Percentiles rank a stretch among this genome's conserved stretches.
These are phyloP conservation scores for Beauveria varroae DNA, from an alignment of 2,329 filamentous ascomycete species.

Conservation along the genomic window DNA sequence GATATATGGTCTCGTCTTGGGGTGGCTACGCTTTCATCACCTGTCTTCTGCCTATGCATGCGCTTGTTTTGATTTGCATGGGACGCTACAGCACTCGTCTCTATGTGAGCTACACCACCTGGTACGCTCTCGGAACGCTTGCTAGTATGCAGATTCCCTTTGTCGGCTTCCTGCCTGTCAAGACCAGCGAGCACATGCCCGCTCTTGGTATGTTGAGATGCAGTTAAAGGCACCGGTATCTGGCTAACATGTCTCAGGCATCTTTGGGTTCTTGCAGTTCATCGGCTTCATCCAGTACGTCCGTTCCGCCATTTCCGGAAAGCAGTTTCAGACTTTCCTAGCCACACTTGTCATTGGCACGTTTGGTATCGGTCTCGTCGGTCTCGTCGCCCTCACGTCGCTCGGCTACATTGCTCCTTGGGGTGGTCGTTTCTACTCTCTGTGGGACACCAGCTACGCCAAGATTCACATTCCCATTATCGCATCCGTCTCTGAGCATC, in stretches of 20 bases:
- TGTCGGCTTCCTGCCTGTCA: constrained; percentile 92
- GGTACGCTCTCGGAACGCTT: constrained; percentile 92
- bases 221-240: not conserved
- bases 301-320: constrained; percentile 77
- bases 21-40: constrained; percentile 99
- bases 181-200: constrained; percentile 98
- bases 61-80: constrained; percentile 93
- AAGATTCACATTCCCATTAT: constrained; percentile 99
- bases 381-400: constrained; percentile 79
- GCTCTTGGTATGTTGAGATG: constrained; percentile 61
- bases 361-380: constrained; percentile 64
- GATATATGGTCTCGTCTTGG: constrained; percentile 99
- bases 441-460: constrained; percentile 95
- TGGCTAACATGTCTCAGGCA: constrained; percentile 46
- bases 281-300: constrained; percentile 89
- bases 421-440: constrained; percentile 97
- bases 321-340: constrained; percentile 90
- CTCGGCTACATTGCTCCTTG: constrained; percentile 92
- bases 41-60: constrained; percentile 88
- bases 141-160: constrained; percentile 99
- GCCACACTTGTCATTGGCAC: constrained; percentile 66
- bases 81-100: constrained; percentile 88
- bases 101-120: constrained; percentile 95
- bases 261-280: constrained; percentile 92
- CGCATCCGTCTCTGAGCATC: constrained; percentile 98